Percentiles rank a stretch among this genome's conserved stretches.
These are phyloP conservation scores for Hypoxylon fragiforme DNA, from an alignment of 495 filamentous ascomycete genomes.

Conservation along the genomic window DNA sequence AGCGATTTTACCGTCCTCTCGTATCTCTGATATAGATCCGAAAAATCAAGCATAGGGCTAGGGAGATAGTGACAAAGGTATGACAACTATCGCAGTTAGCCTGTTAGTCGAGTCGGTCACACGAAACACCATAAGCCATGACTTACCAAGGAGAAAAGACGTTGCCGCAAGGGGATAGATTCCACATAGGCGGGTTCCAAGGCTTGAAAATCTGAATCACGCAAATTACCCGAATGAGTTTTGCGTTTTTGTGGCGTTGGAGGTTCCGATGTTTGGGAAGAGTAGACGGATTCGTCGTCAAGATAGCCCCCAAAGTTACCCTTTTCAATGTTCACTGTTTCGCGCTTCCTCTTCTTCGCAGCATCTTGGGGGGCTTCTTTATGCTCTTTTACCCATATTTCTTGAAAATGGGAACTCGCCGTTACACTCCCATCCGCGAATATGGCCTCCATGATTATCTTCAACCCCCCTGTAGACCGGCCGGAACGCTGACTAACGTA, in stretches of 20 bases:
- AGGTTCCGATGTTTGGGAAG: constrained; percentile 38
- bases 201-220: constrained; percentile 30
- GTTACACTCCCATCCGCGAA: constrained; percentile 46
- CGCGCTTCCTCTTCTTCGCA: constrained; percentile 58
- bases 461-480: constrained; percentile 40
- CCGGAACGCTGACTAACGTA: constrained; percentile 44
- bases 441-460: constrained; percentile 48
- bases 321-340: constrained; percentile 49
- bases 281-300: constrained; percentile 41
- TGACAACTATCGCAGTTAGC: constrained; percentile 25
- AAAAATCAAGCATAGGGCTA: constrained; percentile 51
- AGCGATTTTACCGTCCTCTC: constrained; percentile 66
- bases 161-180: constrained; percentile 64
- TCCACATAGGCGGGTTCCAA: constrained; percentile 52
- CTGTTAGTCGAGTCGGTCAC: not conserved
- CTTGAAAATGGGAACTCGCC: constrained; percentile 45
- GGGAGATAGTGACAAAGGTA: constrained; percentile 37
- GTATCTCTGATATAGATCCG: constrained; percentile 69
- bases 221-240: constrained; percentile 13
- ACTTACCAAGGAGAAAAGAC: constrained; percentile 57
- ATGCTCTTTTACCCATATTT: constrained; percentile 55
- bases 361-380: constrained; percentile 33
- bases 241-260: constrained; percentile 37
- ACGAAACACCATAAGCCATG: constrained; percentile 15
- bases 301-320: constrained; percentile 49